phyloP scores from a whole-genome alignment of 805 yeast genomes.

The Schwanniomyces yamadae region DNA sequence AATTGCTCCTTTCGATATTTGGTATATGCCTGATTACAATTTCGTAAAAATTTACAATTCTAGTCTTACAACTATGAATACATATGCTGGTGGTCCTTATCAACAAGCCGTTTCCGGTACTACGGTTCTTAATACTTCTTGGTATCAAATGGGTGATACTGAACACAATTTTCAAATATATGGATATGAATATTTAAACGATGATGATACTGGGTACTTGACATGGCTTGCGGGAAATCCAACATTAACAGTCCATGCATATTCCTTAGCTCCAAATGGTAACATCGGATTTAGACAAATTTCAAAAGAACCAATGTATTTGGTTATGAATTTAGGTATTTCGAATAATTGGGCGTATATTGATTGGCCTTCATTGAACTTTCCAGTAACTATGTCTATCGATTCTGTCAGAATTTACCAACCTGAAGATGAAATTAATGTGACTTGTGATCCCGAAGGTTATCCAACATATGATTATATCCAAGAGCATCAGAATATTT shows the following conservation, averaged over 20 bases:
- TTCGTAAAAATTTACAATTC: conserved; percentile 69
- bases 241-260: conserved; percentile 44
- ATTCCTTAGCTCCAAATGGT: conserved; percentile 42
- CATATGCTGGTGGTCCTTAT: conserved; percentile 86
- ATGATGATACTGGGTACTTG: conserved; percentile 13
- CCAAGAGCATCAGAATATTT: conserved; percentile 64
- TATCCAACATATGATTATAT: conserved; percentile 88
- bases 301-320: conserved; percentile 38
- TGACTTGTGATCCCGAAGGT: conserved; percentile 85
- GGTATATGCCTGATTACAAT: conserved; percentile 88
- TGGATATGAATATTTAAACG: conserved; percentile 39
- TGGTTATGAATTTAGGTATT: conserved; percentile 40
- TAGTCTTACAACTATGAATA: conserved; percentile 75
- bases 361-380: conserved; percentile 32
- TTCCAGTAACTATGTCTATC: conserved; percentile 36
- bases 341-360: conserved; percentile 42
- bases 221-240: conserved; percentile 24
- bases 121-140: conserved; percentile 69
- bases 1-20: conserved; percentile 90
- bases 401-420: conserved; percentile 63
- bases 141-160: conserved; percentile 71
- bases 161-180: conserved; percentile 60
- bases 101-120: conserved; percentile 88
- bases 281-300: conserved; percentile 36
- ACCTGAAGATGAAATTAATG: conserved; percentile 56